A percentile compares a stretch with the other conserved stretches of the same genome.
Conservation (phyloP, 805 yeast genomes). For the Kockiozyma suomiensis region DNA sequence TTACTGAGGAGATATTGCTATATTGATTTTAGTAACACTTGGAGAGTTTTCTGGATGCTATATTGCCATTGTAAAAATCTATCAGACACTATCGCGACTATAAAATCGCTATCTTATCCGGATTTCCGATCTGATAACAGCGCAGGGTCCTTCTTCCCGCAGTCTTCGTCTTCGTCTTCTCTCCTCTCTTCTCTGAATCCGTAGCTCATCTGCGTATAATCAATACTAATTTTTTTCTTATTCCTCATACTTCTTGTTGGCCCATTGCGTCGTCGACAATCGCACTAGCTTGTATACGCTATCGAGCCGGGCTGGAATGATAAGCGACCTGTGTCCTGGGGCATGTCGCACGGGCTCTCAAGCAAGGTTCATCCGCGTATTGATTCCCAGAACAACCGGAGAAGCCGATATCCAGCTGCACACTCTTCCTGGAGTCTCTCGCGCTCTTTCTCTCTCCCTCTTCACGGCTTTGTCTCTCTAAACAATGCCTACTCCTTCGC, state of each 20-base stretch:
- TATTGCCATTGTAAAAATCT: no score
- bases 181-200: background rate
- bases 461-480: background rate
- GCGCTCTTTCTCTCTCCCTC: background rate
- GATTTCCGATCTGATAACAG: background rate
- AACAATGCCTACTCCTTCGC: constrained; percentile 20
- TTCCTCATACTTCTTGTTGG: no score
- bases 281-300: background rate
- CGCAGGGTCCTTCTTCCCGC: background rate
- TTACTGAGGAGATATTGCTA: no score
- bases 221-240: no score
- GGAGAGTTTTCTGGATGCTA: no score
- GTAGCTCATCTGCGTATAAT: no score
- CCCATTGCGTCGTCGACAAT: no score
- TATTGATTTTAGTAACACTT: no score
- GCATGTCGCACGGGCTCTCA: background rate
- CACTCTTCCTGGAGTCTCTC: no score
- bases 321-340: background rate
- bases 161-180: background rate
- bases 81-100: no score
- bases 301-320: background rate
- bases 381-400: constrained; percentile 7
- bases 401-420: background rate
- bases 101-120: no score
- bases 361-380: background rate